Conservation (phyloP, 2,329 filamentous ascomycete genomes). For the Neonectria magnoliae region DNA sequence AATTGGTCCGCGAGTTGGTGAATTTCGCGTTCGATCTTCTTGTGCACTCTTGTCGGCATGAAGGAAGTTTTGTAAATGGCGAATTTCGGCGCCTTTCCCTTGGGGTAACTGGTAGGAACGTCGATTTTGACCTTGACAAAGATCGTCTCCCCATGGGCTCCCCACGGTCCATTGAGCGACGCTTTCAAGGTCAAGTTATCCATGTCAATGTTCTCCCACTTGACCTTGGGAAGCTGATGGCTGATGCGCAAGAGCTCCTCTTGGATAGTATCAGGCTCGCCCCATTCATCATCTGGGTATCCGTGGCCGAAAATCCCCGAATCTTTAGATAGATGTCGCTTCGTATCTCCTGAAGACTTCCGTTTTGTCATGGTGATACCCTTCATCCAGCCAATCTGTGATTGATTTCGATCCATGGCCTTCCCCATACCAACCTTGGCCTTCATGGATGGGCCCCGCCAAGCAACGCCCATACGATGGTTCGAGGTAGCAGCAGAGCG, state of each 20-base stretch:
- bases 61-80: constrained; percentile 69
- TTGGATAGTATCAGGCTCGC: constrained; percentile 69
- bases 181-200: constrained; percentile 67
- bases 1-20: constrained; percentile 66
- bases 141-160: constrained; percentile 63
- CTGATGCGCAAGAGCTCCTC: constrained; percentile 73
- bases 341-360: constrained; percentile 54
- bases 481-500: constrained; percentile 46
- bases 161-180: constrained; percentile 74
- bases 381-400: constrained; percentile 76
- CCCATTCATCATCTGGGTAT: constrained; percentile 67
- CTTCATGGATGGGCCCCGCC: constrained; percentile 69
- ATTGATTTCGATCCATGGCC: constrained; percentile 58
- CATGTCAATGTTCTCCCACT: constrained; percentile 72
- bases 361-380: constrained; percentile 72
- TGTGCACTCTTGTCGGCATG: constrained; percentile 66
- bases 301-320: constrained; percentile 61
- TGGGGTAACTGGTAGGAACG: constrained; percentile 69
- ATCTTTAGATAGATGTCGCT: constrained; percentile 62
- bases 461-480: constrained; percentile 51
- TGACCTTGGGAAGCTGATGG: constrained; percentile 70
- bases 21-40: constrained; percentile 63
- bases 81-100: constrained; percentile 66
- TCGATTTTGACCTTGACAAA: constrained; percentile 71
- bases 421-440: constrained; percentile 57